Evolutionary conservation across 2,329 filamentous ascomycete genomes (phyloP).

Genomic region (Sclerotinia glacialis): DNA sequence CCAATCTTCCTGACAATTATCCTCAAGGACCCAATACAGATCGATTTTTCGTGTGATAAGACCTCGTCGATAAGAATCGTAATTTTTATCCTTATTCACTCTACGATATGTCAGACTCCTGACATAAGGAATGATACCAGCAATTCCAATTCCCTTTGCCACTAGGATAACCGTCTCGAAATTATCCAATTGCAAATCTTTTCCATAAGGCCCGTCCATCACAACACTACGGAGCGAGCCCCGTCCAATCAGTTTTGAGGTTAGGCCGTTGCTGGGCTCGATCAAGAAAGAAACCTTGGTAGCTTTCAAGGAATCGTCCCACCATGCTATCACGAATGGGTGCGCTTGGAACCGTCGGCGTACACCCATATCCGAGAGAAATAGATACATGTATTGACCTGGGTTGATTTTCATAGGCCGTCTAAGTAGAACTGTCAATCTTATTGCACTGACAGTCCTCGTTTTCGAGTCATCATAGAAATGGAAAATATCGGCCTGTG

Average conservation of each 20-base stretch:
- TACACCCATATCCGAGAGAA: not conserved
- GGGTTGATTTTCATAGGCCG: not conserved
- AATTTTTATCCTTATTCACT: conserved; percentile 1
- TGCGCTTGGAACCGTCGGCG: conserved; percentile 12
- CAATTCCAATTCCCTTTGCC: conserved; percentile 30
- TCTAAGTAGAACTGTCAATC: not conserved
- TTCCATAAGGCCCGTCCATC: conserved; percentile 28
- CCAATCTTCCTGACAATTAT: conserved; percentile 20
- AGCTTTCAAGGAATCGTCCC: conserved; percentile 18
- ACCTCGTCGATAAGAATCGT: not conserved
- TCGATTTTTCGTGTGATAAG: conserved; percentile 18
- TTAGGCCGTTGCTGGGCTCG: conserved; percentile 15
- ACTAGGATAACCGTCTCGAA: conserved; percentile 29
- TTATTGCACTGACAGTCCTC: not conserved
- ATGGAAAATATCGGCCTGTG: not conserved
- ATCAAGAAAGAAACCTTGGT: conserved; percentile 23
- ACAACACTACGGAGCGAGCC: conserved; percentile 1
- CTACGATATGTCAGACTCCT: conserved; percentile 1
- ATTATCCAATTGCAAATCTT: conserved; percentile 22
- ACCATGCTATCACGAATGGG: conserved; percentile 24
- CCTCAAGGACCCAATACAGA: conserved; percentile 16
- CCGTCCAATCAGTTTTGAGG: not conserved
- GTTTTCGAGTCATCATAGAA: not conserved
- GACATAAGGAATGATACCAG: conserved; percentile 27
- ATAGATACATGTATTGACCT: conserved; percentile 21